Percentiles rank a stretch among this genome's conserved stretches.
These are phyloP conservation scores for Plasmodium malariae DNA, from an alignment of 169 alveolate species.

Conservation along the genomic window DNA sequence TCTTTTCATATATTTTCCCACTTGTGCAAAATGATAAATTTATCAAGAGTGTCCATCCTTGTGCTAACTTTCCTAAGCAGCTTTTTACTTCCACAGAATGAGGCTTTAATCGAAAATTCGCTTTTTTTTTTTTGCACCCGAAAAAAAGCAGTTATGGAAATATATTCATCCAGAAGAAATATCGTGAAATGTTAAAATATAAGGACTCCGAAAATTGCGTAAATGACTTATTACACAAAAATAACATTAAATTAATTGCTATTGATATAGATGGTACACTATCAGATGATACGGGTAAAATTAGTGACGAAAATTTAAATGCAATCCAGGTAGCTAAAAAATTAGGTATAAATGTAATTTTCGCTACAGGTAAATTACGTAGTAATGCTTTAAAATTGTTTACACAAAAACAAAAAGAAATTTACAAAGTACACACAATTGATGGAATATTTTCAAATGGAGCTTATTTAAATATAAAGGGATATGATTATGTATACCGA, in stretches of 20 bases:
- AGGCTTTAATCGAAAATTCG: slow-evolving; percentile 52
- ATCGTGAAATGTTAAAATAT: slow-evolving; percentile 11
- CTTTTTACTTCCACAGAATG: background rate
- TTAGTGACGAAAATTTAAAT: slow-evolving; percentile 30
- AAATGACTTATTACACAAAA: slow-evolving; percentile 22
- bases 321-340: slow-evolving; percentile 19
- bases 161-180: slow-evolving; percentile 24
- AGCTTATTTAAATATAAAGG: slow-evolving; percentile 33
- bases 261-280: slow-evolving; percentile 64
- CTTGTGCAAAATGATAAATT: slow-evolving; percentile 27
- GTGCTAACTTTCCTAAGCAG: background rate
- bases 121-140: slow-evolving; percentile 76
- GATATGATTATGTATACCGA: slow-evolving; percentile 6
- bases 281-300: slow-evolving; percentile 17
- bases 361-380: slow-evolving; percentile 39
- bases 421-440: slow-evolving; percentile 7
- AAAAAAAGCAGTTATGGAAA: slow-evolving; percentile 8
- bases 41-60: background rate
- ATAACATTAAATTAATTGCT: slow-evolving; percentile 27
- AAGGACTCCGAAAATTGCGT: slow-evolving; percentile 29
- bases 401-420: slow-evolving; percentile 27
- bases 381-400: slow-evolving; percentile 8
- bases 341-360: slow-evolving; percentile 42
- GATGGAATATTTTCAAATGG: slow-evolving; percentile 65
- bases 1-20: too few relatives aligned